Evolutionary conservation across 1,139 yeast genomes (phyloP).

Genomic region (Yamadazyma membranifaciens): DNA sequence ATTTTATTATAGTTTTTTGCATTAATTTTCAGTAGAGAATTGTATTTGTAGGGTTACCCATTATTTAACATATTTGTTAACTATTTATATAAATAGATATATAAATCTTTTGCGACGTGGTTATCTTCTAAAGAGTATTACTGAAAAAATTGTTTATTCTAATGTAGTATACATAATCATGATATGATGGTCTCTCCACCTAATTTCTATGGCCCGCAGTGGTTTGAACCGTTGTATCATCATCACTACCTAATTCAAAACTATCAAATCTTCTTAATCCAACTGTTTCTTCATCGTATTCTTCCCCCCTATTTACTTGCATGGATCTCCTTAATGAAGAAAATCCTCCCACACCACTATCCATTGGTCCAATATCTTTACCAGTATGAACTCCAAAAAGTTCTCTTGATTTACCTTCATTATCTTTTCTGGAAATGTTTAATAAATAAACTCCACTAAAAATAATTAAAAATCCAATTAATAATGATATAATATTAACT

Average conservation of each 20-base stretch:
- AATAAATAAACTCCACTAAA: slow-evolving; percentile 84
- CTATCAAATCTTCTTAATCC: slow-evolving; percentile 65
- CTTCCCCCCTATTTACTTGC: slow-evolving; percentile 60
- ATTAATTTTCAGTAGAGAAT: not conserved
- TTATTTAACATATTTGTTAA: no score
- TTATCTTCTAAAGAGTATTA: no score
- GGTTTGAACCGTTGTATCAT: slow-evolving; percentile 17
- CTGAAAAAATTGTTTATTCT: no score
- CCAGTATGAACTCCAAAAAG: slow-evolving; percentile 60
- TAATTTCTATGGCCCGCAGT: not conserved
- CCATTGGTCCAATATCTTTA: slow-evolving; percentile 66
- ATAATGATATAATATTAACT: slow-evolving; percentile 78
- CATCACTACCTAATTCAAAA: slow-evolving; percentile 53
- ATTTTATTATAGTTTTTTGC: not conserved
- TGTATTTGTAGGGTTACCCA: not conserved
- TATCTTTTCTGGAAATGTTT: slow-evolving; percentile 72
- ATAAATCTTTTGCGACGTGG: no score
- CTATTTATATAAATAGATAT: no score
- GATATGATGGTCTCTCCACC: not conserved
- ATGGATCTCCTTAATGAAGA: slow-evolving; percentile 59
- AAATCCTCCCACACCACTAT: slow-evolving; percentile 78
- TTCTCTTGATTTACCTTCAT: slow-evolving; percentile 54
- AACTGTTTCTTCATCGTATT: slow-evolving; percentile 50
- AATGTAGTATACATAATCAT: no score
- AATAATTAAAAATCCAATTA: slow-evolving; percentile 83